Evolutionary conservation across 345 rosid genomes (phyloP).

Genomic region (Eucalyptus viminalis): DNA sequence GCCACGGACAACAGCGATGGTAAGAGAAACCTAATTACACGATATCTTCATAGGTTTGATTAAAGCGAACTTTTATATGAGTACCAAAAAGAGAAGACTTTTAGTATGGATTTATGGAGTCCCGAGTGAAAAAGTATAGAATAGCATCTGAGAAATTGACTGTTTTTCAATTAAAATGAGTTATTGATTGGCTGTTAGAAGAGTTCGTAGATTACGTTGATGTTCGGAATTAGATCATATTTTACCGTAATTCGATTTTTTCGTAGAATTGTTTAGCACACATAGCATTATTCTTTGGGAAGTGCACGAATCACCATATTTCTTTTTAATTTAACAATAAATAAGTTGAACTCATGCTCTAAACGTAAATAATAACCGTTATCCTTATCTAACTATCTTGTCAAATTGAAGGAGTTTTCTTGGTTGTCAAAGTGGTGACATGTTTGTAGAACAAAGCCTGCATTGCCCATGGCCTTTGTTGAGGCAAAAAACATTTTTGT

Average conservation of each 20-base stretch:
- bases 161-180: neutral
- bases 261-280: neutral
- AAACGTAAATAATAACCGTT: neutral
- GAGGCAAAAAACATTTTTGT: too few relatives aligned
- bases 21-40: neutral
- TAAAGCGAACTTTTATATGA: neutral
- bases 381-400: neutral
- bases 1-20: neutral
- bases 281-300: neutral
- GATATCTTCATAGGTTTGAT: neutral
- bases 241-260: too few relatives aligned
- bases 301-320: neutral
- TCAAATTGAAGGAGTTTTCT: too few relatives aligned
- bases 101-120: neutral
- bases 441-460: too few relatives aligned
- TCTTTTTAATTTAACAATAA: neutral
- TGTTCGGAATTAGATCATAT: neutral
- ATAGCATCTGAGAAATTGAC: neutral
- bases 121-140: neutral
- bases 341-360: neutral
- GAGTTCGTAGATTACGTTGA: neutral
- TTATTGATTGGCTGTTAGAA: neutral
- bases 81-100: neutral
- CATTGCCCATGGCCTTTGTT: too few relatives aligned
- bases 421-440: too few relatives aligned